phyloP scores from a whole-genome alignment of 2,329 filamentous ascomycete species.

The Atkinsonella texensis region DNA sequence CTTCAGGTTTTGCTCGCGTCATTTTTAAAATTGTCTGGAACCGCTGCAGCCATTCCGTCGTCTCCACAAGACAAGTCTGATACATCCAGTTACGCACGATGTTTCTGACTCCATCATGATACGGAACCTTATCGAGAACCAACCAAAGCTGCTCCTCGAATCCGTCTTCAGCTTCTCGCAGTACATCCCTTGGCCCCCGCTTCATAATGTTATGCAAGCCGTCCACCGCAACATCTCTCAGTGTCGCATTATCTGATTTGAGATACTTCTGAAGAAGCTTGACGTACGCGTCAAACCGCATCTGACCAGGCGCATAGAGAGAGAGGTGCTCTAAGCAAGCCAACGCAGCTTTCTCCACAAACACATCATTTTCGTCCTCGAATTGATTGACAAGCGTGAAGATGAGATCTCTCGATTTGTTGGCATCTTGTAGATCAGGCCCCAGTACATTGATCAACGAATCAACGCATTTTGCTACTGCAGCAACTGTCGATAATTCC shows the following conservation, averaged over 20 bases:
- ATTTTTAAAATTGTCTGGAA: constrained; percentile 85
- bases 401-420: constrained; percentile 84
- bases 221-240: constrained; percentile 73
- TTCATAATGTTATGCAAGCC: constrained; percentile 94
- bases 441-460: constrained; percentile 95
- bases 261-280: constrained; percentile 69
- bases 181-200: constrained; percentile 71
- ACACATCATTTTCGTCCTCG: constrained; percentile 57
- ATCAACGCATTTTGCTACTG: constrained; percentile 79
- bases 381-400: constrained; percentile 78
- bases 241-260: constrained; percentile 51
- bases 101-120: constrained; percentile 69
- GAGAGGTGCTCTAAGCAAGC: constrained; percentile 83
- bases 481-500: constrained; percentile 68
- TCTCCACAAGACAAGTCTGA: constrained; percentile 73
- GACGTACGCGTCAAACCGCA: constrained; percentile 78
- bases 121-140: constrained; percentile 64
- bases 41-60: constrained; percentile 73
- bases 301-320: constrained; percentile 77
- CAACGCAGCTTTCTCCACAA: constrained; percentile 65
- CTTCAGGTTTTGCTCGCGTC: constrained; percentile 57
- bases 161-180: constrained; percentile 60
- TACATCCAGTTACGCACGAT: constrained; percentile 89
- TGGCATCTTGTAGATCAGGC: constrained; percentile 85
- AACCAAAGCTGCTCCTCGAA: constrained; percentile 91